Conservation (phyloP, 2,329 filamentous ascomycete species). For the Penicillium sp. region DNA sequence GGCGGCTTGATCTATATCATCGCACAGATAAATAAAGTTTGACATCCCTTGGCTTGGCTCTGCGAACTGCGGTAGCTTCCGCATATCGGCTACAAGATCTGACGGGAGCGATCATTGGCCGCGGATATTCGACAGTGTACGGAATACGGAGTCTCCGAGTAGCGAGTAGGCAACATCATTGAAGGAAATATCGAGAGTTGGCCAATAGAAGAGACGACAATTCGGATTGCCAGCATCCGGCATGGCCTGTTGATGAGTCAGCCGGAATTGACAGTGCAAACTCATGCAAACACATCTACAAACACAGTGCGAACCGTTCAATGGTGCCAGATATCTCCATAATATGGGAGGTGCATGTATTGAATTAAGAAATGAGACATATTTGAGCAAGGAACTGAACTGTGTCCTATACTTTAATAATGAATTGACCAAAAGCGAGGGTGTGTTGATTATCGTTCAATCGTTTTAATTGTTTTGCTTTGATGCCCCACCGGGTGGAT, state of each 20-base stretch:
- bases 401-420: not conserved
- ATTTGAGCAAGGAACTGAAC: not conserved
- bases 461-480: constrained; percentile 4
- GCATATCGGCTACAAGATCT: not conserved
- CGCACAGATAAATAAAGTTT: not conserved
- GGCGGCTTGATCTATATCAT: too few species aligned
- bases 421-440: not conserved
- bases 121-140: not conserved
- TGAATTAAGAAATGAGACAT: not conserved
- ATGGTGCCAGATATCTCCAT: not conserved
- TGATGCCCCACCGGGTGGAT: constrained; percentile 11
- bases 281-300: not conserved
- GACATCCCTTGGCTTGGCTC: not conserved
- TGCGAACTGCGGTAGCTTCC: not conserved
- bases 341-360: not conserved
- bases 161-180: not conserved
- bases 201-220: constrained; percentile 11
- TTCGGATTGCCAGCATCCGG: constrained; percentile 18
- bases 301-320: not conserved
- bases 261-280: not conserved
- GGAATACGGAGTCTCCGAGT: not conserved
- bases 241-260: constrained; percentile 15
- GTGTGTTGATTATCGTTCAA: not conserved
- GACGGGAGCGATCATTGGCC: not conserved
- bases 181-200: not conserved